Conservation (phyloP, 352 stramenopile genomes). For the Pythium phragmiticola region DNA sequence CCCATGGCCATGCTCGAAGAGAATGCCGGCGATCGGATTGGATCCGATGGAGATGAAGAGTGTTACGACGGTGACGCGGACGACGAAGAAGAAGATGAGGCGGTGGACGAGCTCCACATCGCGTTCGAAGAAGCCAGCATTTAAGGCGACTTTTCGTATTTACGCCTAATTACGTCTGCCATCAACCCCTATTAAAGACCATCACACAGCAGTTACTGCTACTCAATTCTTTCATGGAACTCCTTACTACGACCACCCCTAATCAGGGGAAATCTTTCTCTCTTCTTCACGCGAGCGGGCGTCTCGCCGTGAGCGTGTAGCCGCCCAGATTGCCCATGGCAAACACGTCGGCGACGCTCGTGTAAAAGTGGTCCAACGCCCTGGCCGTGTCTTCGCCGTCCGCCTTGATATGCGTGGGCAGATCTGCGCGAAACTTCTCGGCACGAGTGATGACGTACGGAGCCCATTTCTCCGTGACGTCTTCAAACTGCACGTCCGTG, state of each 20-base stretch:
- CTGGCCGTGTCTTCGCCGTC: conserved; percentile 56
- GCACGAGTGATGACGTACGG: conserved; percentile 52
- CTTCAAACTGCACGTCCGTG: conserved; percentile 46
- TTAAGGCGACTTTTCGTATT: not conserved
- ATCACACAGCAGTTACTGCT: too few relatives aligned
- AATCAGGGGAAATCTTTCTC: too few relatives aligned
- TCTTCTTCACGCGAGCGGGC: not conserved
- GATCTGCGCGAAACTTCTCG: conserved; percentile 38
- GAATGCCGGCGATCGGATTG: not conserved
- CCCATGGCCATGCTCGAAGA: conserved; percentile 1
- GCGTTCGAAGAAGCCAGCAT: conserved; percentile 2
- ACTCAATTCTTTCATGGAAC: too few relatives aligned
- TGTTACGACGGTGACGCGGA: not conserved
- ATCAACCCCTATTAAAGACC: too few relatives aligned
- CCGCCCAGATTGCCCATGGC: conserved; percentile 57
- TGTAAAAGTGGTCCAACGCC: conserved; percentile 77
- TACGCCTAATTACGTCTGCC: too few relatives aligned
- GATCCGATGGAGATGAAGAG: not conserved
- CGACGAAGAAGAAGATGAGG: not conserved
- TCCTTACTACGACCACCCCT: too few relatives aligned
- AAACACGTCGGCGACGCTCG: conserved; percentile 56
- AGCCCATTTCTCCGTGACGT: conserved; percentile 67
- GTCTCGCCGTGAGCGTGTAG: conserved; percentile 46
- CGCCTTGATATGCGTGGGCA: conserved; percentile 45
- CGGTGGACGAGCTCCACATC: not conserved